Base-by-base conservation (phyloP, 768 basidiomycete genomes). In the Xerocomus spinulosus region DNA sequence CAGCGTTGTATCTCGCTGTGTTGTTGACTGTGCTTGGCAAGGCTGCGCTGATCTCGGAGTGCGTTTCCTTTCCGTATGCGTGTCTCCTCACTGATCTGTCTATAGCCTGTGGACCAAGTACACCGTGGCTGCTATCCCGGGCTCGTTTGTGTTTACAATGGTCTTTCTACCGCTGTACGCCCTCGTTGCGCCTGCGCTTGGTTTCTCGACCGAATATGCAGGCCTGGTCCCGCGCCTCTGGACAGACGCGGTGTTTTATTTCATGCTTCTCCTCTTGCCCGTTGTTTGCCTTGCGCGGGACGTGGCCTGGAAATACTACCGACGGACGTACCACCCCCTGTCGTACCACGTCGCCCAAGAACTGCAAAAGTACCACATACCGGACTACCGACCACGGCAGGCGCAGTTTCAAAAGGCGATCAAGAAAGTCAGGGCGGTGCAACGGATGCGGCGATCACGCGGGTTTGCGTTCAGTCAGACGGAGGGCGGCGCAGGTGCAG, bases 351-450 rank as follows among this genome's bases (percentile, higher is more conserved):
- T 99, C 58, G 93, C 93, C 0, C 95, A 98, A 64, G 96, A 99
- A 64, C 78, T 99, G n/a, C 95, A 98, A 71, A 97, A 96, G 71
- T 97, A 94, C 74, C 95, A 96, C 67, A 85, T 96, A 48, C 92
- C 92, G 4, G 92, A 95, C 60, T 99, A 98, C 65, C 78, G 96
- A 34, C 96, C 96, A 3, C 78, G 96, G 48, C 95, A 98, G 69
- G 96, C 96, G 69, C 96, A 98, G 86, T 96, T 96, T 72, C 93
- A 97, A 68, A 96, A 97, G 66, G 96, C 96, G 14, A 99, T 99
- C 77, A 98, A 97, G 70, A 99, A 99, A 67, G 96, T 99, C 12
- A 83, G 96, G n/a, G 96, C 96, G 0, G 90, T 93, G 2, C 96
- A 99, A 64, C 83, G 96, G 28, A 92, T 98, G 88, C 85, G 96